Evolutionary conservation across 2,329 filamentous ascomycete genomes (phyloP).

Genomic region (Cladosporium sp.): DNA sequence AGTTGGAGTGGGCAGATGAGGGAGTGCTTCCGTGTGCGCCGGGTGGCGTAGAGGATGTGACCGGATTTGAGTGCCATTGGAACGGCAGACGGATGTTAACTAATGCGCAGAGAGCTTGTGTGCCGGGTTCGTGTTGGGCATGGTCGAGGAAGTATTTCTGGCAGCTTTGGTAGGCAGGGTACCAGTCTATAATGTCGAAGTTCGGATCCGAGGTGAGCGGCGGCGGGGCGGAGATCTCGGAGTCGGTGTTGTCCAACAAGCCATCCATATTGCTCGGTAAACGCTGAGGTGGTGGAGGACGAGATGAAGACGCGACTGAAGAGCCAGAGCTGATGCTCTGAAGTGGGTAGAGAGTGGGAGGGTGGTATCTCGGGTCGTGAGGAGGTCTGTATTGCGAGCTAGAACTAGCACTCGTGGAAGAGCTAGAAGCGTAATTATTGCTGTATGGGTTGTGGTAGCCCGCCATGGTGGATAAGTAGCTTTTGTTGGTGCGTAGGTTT

Average conservation of each 20-base stretch:
- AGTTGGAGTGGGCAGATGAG: constrained; percentile 12
- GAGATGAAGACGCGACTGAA: background rate
- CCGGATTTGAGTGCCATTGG: constrained; percentile 59
- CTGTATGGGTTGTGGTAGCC: background rate
- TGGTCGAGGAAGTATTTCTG: constrained; percentile 87
- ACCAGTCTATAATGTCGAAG: constrained; percentile 88
- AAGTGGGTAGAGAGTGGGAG: background rate
- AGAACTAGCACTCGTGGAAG: background rate
- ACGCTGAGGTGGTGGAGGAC: background rate
- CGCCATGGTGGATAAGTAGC: background rate
- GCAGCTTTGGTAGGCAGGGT: constrained; percentile 85
- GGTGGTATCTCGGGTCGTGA: background rate
- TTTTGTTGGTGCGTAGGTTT: background rate
- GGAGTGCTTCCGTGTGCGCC: background rate
- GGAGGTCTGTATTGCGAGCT: background rate
- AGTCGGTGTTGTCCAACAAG: constrained; percentile 3
- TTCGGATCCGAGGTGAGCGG: constrained; percentile 40
- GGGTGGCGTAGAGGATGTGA: constrained; percentile 34
- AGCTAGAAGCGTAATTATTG: background rate
- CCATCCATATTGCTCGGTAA: constrained; percentile 7
- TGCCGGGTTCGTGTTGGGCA: constrained; percentile 75
- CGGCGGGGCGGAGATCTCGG: constrained; percentile 7
- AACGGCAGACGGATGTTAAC: constrained; percentile 89
- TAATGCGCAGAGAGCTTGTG: constrained; percentile 84
- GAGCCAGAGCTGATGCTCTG: background rate